These are phyloP conservation scores for Colletotrichum tanaceti DNA, from an alignment of 2,329 filamentous ascomycete genomes.

Conservation along the genomic window DNA sequence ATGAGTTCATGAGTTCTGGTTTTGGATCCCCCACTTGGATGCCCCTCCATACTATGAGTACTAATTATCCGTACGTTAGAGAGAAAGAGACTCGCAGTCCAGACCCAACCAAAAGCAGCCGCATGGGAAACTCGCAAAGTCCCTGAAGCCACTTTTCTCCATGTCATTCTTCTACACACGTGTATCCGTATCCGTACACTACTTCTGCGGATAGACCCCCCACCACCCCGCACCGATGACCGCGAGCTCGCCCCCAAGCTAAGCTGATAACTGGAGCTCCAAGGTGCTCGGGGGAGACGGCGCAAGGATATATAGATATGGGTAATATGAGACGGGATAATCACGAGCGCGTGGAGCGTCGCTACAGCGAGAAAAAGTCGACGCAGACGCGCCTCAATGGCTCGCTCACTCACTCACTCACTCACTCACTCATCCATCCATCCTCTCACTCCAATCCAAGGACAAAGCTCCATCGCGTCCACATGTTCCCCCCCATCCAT, in stretches of 20 bases:
- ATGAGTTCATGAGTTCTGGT: neutral
- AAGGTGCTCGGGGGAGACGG: slow-evolving; percentile 7
- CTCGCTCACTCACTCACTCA: neutral
- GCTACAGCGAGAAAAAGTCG: slow-evolving; percentile 5
- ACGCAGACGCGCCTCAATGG: slow-evolving; percentile 27
- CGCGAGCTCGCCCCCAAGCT: slow-evolving; percentile 6
- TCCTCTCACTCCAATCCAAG: slow-evolving; percentile 1
- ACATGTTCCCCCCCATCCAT: slow-evolving; percentile 10
- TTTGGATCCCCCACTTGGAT: neutral
- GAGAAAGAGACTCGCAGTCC: neutral
- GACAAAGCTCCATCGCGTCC: slow-evolving; percentile 8
- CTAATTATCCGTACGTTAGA: no score
- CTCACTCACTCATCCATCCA: slow-evolving; percentile 13
- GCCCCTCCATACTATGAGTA: no score
- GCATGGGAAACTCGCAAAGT: slow-evolving; percentile 14
- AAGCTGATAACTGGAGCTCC: slow-evolving; percentile 5
- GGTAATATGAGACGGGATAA: slow-evolving; percentile 23
- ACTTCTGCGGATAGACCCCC: no score
- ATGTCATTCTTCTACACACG: neutral
- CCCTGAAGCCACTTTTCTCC: slow-evolving; percentile 18
- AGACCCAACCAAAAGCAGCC: neutral
- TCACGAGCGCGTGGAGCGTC: slow-evolving; percentile 12
- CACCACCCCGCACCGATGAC: slow-evolving; percentile 11
- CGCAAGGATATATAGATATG: slow-evolving; percentile 21
- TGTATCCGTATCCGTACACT: no score